phyloP scores from a whole-genome alignment of 306 rosid genomes.

The Fragaria ananassa region DNA sequence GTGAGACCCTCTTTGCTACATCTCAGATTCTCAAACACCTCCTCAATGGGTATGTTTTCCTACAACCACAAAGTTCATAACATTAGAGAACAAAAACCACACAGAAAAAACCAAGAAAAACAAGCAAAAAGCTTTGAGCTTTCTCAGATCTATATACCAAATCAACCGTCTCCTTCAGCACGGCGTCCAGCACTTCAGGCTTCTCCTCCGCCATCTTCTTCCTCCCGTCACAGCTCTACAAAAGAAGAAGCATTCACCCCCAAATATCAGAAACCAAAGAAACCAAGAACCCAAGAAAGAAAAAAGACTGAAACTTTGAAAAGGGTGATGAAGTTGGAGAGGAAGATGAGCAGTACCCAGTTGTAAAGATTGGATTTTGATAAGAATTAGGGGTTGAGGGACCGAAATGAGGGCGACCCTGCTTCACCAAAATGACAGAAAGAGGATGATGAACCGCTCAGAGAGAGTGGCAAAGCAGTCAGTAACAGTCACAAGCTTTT shows the following conservation, averaged over 20 bases:
- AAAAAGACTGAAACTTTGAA: constrained; percentile 13
- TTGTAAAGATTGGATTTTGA: constrained; percentile 32
- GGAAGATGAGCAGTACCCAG: constrained; percentile 31
- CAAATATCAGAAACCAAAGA: constrained; percentile 32
- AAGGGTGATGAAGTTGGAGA: constrained; percentile 9
- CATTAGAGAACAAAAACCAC: constrained; percentile 19
- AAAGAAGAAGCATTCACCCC: constrained; percentile 39
- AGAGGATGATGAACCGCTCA: constrained; percentile 32
- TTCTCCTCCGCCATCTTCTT: constrained; percentile 69
- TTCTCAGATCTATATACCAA: constrained; percentile 82
- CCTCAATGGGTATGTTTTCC: constrained; percentile 97
- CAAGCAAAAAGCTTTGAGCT: constrained; percentile 13
- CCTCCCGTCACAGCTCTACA: constrained; percentile 21
- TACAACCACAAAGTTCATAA: constrained; percentile 39
- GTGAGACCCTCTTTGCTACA: constrained; percentile 92
- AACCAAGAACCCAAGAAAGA: neutral
- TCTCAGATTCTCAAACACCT: constrained; percentile 93
- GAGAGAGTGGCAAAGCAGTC: constrained; percentile 16
- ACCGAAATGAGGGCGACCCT: constrained; percentile 28
- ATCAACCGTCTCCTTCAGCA: constrained; percentile 93
- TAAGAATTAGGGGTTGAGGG: constrained; percentile 6
- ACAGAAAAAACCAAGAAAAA: constrained; percentile 3
- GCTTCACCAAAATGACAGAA: constrained; percentile 20
- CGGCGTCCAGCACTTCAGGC: constrained; percentile 81
- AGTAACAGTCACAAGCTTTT: constrained; percentile 28